Base-by-base conservation (phyloP, 2,329 filamentous ascomycete species). In the Colletotrichum lindemuthianum region DNA sequence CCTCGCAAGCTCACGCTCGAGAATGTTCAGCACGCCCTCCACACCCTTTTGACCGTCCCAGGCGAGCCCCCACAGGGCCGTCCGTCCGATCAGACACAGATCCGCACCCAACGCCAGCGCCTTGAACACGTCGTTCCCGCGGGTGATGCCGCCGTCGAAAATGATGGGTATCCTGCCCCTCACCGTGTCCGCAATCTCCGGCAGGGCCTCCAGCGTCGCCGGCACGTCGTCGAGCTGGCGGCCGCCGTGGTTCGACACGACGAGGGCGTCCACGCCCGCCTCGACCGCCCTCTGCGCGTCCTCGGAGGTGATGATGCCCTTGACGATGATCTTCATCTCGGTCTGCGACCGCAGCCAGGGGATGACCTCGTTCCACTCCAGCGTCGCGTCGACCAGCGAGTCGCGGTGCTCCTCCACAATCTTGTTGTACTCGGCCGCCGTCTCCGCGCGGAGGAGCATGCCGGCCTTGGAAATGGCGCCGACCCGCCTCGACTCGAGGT, bases 241-340 rank as follows among this genome's bases (percentile, higher is more conserved):
- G 3, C 68, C 68, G 4, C 67, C 68, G 33, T 69, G 76, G 36
- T 70, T 70, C 1, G 67, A 69, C 5, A 70, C 67, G 39, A 71
- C 57, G 4, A 71, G 60, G 8, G 59, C 70, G 16, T 70, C 67
- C 2, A 67, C 59, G 1, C 67, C 65, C 34, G 67, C 59, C 40
- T 66, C 57, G 5, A 70, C 66, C 2, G 70, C 69, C 11, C 68
- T 59, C 10, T 67, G 65, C 4, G 68, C 68, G 43, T 70, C 69
- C 16, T 69, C 67, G 1, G 59, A 59, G 3, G 69, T 69, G 56
- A 69, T 53, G 11, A 70, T 65, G 2, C 68, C 68, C 59, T 70
- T 70, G 9, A 73, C 60, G 3, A 71, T 63, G 33, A 72, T 72
- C 52, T 68, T 67, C 69, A 73, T 70, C 51, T 50, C 68, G 1